These are phyloP conservation scores for Speleostelium caveatum DNA, from an alignment of 78 protist genomes.

Conservation along the genomic window DNA sequence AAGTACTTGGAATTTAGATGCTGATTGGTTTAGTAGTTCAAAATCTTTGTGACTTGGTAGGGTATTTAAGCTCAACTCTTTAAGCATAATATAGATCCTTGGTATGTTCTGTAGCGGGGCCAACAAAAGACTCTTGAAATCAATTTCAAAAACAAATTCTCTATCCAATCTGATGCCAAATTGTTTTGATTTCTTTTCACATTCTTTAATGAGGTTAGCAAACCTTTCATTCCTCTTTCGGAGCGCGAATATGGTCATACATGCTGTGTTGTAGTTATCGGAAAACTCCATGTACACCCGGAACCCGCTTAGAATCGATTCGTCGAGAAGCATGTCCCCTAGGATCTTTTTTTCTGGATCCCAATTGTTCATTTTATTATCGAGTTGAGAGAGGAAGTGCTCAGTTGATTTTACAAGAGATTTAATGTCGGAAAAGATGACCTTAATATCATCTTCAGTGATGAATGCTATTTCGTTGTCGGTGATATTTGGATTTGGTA, in stretches of 20 bases:
- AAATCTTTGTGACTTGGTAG: slow-evolving; percentile 16
- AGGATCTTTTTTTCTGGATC: slow-evolving; percentile 17
- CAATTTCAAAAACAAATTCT: slow-evolving; percentile 36
- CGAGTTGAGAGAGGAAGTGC: slow-evolving; percentile 7
- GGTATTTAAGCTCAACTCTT: slow-evolving; percentile 11
- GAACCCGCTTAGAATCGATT: slow-evolving; percentile 16
- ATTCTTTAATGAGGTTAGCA: slow-evolving; percentile 44
- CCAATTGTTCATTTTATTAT: slow-evolving; percentile 41
- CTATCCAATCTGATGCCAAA: slow-evolving; percentile 47
- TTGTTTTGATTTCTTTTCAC: slow-evolving; percentile 37
- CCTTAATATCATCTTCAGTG: slow-evolving; percentile 62
- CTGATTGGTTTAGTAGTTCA: slow-evolving; percentile 12
- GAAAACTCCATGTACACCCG: slow-evolving; percentile 44
- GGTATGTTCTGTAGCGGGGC: slow-evolving; percentile 72
- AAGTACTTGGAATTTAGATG: slow-evolving; percentile 49
- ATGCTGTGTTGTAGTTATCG: slow-evolving; percentile 52
- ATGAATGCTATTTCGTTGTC: slow-evolving; percentile 14
- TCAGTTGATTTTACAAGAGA: slow-evolving; percentile 14
- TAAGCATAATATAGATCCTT: slow-evolving; percentile 28
- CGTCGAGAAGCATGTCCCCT: slow-evolving; percentile 69
- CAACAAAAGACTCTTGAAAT: slow-evolving; percentile 48
- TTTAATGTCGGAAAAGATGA: slow-evolving; percentile 30
- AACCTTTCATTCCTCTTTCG: slow-evolving; percentile 27
- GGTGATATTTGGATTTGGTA: not conserved
- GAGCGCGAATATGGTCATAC: slow-evolving; percentile 54